These are phyloP conservation scores for Brassica incana DNA, from an alignment of 345 rosid species.

Conservation along the genomic window DNA sequence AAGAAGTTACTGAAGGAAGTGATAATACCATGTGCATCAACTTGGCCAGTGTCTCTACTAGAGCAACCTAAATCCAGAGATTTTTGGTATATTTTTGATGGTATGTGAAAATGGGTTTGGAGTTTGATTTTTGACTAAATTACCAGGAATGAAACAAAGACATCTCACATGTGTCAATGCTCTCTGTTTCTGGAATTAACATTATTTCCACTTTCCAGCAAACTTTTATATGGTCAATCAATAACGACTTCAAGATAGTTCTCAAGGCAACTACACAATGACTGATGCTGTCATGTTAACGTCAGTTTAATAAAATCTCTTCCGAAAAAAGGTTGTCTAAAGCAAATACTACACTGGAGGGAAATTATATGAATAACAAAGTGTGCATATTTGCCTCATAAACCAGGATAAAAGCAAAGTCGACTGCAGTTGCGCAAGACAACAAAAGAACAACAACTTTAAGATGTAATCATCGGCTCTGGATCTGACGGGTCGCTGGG, in stretches of 20 bases:
- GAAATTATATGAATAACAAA: neutral
- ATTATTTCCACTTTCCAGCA: neutral
- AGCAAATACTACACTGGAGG: constrained; percentile 25
- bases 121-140: neutral
- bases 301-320: constrained; percentile 16
- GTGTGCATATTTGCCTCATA: constrained; percentile 27
- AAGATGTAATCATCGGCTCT: constrained; percentile 95
- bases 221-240: neutral
- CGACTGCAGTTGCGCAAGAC: neutral
- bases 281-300: constrained; percentile 24
- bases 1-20: neutral
- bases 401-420: constrained; percentile 25
- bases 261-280: neutral
- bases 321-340: neutral
- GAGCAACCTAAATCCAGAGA: neutral
- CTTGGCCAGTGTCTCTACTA: neutral
- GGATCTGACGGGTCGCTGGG: constrained; percentile 60
- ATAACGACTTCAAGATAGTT: neutral
- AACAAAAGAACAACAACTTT: constrained; percentile 35
- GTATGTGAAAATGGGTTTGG: neutral
- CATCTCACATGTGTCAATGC: neutral
- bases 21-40: neutral
- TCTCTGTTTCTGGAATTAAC: constrained; percentile 1
- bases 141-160: neutral
- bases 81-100: no score